Evolutionary conservation across 2,329 filamentous ascomycete genomes (phyloP), one percentile per base, ranked within the genome.

Genomic region (Coniochaeta ligniaria): DNA sequence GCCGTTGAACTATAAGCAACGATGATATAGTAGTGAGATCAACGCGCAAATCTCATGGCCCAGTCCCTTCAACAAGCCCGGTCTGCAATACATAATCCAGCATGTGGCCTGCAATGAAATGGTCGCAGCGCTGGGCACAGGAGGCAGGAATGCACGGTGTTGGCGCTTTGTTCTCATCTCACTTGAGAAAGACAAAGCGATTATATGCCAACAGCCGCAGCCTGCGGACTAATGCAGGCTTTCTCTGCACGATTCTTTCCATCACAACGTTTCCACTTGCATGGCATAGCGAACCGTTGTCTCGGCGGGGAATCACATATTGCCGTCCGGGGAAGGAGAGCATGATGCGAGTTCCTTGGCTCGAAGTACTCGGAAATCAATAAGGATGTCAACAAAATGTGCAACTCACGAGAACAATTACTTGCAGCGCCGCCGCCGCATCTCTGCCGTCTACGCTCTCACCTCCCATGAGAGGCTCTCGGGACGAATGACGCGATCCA

Each of bases 331-430:
- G n/a, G n/a, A n/a, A n/a, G n/a, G n/a, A n/a, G n/a, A n/a, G n/a
- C n/a, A n/a, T n/a, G n/a, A n/a, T n/a, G n/a, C n/a, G n/a, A n/a
- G n/a, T n/a, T n/a, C n/a, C n/a, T n/a, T n/a, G n/a, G n/a, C n/a
- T n/a, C n/a, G n/a, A n/a, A n/a, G n/a, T n/a, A n/a, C n/a, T n/a
- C n/a, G n/a, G n/a, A n/a, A n/a, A n/a, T n/a, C n/a, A 9, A 31
- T 9, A 31, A 31, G 6, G 35, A 41, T 41, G 11, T n/a, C 16
- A 8, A 60, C 28, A 59, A 60, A 14, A 45, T 3, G 17, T 3
- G 8, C 56, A 47, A 82, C 87, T 78, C 78, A 92, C 89, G 78
- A 92, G 74, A 62, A 92, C 80, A 75, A 91, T 90, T 55, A 92
- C 86, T 75, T 92, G 88, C 75, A 92, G 76, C 45, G 84, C 83